Conservation (phyloP, 2,329 filamentous ascomycete genomes). For the Bipolaris sorokiniana region DNA sequence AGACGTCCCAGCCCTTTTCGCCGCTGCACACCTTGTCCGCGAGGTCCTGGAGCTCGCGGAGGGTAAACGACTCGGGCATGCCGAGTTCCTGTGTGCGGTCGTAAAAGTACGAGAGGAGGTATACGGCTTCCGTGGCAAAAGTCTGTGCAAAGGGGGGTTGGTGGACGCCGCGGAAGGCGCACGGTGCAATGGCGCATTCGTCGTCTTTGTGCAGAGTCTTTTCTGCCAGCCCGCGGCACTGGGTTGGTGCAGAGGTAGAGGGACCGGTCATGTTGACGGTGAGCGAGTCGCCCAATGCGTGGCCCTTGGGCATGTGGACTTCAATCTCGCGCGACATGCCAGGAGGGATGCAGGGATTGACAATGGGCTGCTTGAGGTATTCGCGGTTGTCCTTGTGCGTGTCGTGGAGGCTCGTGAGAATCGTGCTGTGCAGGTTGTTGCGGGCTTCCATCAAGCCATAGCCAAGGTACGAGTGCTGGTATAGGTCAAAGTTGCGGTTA, state of each 20-base stretch:
- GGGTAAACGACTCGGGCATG: constrained; percentile 97
- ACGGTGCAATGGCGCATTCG: constrained; percentile 82
- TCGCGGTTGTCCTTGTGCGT: constrained; percentile 61
- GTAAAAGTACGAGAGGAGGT: constrained; percentile 97
- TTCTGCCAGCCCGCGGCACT: constrained; percentile 90
- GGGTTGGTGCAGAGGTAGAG: constrained; percentile 72
- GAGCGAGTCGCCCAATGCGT: constrained; percentile 68
- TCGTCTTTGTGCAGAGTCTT: constrained; percentile 88
- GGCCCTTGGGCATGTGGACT: constrained; percentile 70
- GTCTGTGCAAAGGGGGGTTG: constrained; percentile 92
- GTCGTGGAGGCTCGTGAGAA: constrained; percentile 74
- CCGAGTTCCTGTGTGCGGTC: constrained; percentile 92
- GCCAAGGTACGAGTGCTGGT: constrained; percentile 97
- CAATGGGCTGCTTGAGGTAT: constrained; percentile 74
- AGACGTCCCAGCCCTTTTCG: constrained; percentile 77
- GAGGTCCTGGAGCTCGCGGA: constrained; percentile 87
- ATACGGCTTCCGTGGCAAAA: constrained; percentile 88
- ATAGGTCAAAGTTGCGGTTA: constrained; percentile 87
- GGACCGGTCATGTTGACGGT: constrained; percentile 90
- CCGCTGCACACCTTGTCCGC: constrained; percentile 84
- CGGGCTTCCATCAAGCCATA: constrained; percentile 97
- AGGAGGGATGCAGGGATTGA: constrained; percentile 85
- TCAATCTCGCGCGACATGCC: constrained; percentile 77
- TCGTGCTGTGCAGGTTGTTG: constrained; percentile 77
- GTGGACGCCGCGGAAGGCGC: constrained; percentile 97